Evolutionary conservation across 768 basidiomycete species (phyloP).

Genomic region (Collybia sordida): DNA sequence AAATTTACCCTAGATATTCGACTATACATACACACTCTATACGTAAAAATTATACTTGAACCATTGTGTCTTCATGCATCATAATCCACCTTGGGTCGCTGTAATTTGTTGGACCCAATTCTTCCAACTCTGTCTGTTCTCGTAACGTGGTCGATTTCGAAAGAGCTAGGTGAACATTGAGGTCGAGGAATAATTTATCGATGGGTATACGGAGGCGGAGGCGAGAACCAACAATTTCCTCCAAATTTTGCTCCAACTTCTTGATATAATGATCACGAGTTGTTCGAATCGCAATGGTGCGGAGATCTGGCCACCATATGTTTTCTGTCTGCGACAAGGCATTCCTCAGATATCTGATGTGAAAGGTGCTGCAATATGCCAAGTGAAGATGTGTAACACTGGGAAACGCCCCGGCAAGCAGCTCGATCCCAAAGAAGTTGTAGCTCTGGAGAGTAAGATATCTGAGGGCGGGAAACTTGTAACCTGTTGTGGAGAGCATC

Average conservation of each 20-base stretch:
- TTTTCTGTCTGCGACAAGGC: constrained; percentile 14
- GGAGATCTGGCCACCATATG: constrained; percentile 19
- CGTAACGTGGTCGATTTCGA: constrained; percentile 4
- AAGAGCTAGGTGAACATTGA: constrained; percentile 20
- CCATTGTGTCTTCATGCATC: constrained; percentile 9
- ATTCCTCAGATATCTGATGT: constrained; percentile 14
- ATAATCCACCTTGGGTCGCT: constrained; percentile 31
- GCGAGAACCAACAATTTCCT: constrained; percentile 16
- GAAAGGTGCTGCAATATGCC: constrained; percentile 20
- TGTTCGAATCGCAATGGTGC: constrained; percentile 27
- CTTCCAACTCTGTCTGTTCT: constrained; percentile 11
- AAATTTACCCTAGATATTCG: too few species aligned
- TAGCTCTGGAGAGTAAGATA: constrained; percentile 30
- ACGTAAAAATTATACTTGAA: constrained; percentile 2
- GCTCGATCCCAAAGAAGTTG: constrained; percentile 16
- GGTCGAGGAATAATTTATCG: constrained; percentile 24
- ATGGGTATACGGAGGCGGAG: constrained; percentile 15
- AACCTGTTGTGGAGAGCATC: too few species aligned
- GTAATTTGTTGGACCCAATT: constrained; percentile 21
- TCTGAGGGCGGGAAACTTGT: constrained; percentile 28
- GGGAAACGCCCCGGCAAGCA: constrained; percentile 25
- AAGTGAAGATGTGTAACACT: constrained; percentile 31
- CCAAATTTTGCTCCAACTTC: constrained; percentile 17
- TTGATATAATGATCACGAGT: constrained; percentile 19
- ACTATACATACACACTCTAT: neutral